Evolutionary conservation across 352 stramenopile genomes (phyloP), one percentile per base, ranked within the genome.

Genomic region (Globisporangium iwayamae): DNA sequence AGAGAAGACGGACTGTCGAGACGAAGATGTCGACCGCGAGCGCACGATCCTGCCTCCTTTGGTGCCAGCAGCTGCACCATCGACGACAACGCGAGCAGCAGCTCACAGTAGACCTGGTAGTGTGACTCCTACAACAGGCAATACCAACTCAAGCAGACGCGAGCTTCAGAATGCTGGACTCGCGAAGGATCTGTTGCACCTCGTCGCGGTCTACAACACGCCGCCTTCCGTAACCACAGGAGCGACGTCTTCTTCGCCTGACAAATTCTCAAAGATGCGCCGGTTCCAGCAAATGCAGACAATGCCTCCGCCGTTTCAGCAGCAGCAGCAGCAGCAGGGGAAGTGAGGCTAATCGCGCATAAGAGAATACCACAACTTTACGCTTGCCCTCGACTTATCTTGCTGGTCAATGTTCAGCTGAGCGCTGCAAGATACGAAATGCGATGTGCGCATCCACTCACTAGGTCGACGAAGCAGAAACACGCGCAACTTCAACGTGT

Each of bases 121-220:
- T n/a, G 32, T 32, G 55, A 18, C 41, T 7, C 5, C 38, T 38
- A 25, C 22, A 25, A 14, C 39, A 25, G 51, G 39, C 18, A n/a
- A n/a, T 8, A 9, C 51, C 1, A 16, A 48, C 11, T 22, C 56
- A 68, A 73, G 56, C 34, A 69, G 22, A 53, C 72, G 13, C 18
- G 55, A 64, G 47, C 56, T 65, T 41, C 76, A 85, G 58, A 89
- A 87, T 50, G 61, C 71, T 7, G 67, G 70, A 20, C 72, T 90
- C 1, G 83, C 83, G 6, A 70, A 65, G 34, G 77, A 91, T 39
- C 69, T 91, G n/a, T 57, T 91, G 70, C 70, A 85, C 52, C 54
- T 91, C 18, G 69, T 89, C 20, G 75, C 77, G 20, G 70, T 75
- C 2, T 85, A 83, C 66, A 89, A 87, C 53, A 65, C 59, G 5